Conservation (phyloP, 345 rosid genomes). For the Rhodamnia argentea region DNA sequence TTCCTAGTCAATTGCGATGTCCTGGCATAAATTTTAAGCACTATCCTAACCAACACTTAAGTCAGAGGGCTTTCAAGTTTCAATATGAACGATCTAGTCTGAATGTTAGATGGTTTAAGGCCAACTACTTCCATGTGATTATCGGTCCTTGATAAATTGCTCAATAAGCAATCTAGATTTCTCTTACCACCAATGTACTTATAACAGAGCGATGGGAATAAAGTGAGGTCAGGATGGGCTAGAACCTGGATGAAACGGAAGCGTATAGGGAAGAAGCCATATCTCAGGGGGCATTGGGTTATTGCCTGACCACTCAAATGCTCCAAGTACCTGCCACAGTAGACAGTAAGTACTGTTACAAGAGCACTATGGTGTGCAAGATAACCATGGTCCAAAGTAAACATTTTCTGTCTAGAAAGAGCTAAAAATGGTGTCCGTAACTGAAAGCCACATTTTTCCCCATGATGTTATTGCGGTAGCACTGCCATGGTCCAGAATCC, state of each 20-base stretch:
- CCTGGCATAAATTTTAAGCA: not conserved
- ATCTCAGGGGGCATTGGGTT: slow-evolving; percentile 97
- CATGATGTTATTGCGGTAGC: slow-evolving; percentile 87
- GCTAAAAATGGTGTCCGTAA: slow-evolving; percentile 24
- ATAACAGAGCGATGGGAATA: not conserved
- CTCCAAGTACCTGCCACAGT: slow-evolving; percentile 71
- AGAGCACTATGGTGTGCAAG: not conserved
- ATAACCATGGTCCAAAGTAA: not conserved
- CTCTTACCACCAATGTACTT: not conserved
- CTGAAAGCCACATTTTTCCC: slow-evolving; percentile 99
- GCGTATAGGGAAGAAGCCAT: slow-evolving; percentile 88
- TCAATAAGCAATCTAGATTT: not conserved
- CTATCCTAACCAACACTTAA: not conserved
- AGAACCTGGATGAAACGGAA: slow-evolving; percentile 90
- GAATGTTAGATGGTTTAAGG: not conserved
- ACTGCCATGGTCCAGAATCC: slow-evolving; percentile 90
- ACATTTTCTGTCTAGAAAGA: not conserved
- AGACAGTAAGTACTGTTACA: not conserved
- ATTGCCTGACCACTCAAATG: slow-evolving; percentile 93
- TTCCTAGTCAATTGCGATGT: not conserved
- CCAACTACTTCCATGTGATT: not conserved
- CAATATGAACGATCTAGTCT: not conserved
- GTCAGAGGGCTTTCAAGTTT: not conserved
- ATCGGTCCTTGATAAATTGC: not conserved
- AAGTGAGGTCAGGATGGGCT: not conserved